Percentiles rank a stretch among this genome's conserved stretches.
Evolutionary conservation across 305 asterid species (phyloP).

Genomic region (Fraxinus xanthoxyloides): DNA sequence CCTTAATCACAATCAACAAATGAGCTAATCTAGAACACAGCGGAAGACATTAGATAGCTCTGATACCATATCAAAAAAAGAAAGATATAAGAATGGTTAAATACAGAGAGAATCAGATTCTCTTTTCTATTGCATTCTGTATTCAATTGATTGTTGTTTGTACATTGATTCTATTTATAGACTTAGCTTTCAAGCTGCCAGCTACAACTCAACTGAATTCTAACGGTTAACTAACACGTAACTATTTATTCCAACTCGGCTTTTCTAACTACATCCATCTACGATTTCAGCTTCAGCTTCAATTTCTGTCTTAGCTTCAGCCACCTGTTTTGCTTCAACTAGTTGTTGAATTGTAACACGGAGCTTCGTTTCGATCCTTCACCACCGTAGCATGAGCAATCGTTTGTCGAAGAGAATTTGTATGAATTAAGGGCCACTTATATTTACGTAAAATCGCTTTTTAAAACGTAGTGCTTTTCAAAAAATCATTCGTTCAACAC

Average conservation of each 20-base stretch:
- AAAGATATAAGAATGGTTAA: background rate
- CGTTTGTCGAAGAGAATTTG: background rate
- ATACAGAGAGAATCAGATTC: background rate
- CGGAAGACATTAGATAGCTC: background rate
- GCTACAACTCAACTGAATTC: background rate
- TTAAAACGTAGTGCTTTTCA: background rate
- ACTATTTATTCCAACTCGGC: background rate
- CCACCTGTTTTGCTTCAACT: too few relatives aligned
- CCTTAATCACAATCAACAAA: background rate
- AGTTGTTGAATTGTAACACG: background rate
- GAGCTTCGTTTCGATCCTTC: conserved; percentile 37
- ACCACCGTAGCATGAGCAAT: conserved; percentile 34
- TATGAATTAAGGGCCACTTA: background rate
- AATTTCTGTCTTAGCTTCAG: too few relatives aligned
- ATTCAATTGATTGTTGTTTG: background rate
- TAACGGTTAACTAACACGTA: background rate
- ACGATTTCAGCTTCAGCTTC: too few relatives aligned
- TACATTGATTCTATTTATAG: background rate
- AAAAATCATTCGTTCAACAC: background rate
- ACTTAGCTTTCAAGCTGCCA: background rate
- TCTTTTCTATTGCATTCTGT: background rate
- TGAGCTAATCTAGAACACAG: background rate
- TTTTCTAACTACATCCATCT: too few relatives aligned
- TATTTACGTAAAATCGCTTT: background rate
- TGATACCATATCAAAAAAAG: too few relatives aligned